phyloP scores from a whole-genome alignment of 2,329 filamentous ascomycete species.

The Thelonectria olida region DNA sequence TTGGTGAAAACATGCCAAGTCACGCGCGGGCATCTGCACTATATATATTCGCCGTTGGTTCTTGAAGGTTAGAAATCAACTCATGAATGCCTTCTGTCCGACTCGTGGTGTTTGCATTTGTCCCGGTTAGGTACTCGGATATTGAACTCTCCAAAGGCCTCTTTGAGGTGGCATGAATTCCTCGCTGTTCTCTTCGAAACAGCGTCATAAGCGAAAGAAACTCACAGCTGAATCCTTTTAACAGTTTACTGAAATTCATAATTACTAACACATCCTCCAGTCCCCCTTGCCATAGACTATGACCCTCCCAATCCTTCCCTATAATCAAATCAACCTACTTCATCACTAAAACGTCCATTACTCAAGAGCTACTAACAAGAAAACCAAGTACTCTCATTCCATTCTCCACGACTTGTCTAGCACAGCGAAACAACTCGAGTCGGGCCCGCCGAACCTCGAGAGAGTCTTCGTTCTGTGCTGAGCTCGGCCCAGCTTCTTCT shows the following conservation, averaged over 20 bases:
- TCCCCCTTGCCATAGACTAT: background rate
- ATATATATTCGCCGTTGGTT: too few relatives aligned
- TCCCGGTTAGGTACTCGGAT: too few relatives aligned
- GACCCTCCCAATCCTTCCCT: background rate
- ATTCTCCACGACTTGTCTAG: slow-evolving; percentile 20
- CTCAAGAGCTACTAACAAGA: slow-evolving; percentile 5
- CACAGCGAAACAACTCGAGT: slow-evolving; percentile 17
- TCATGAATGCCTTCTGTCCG: too few relatives aligned
- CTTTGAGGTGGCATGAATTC: too few relatives aligned
- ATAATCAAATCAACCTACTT: background rate
- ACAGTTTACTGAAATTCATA: background rate
- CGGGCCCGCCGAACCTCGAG: slow-evolving; percentile 2
- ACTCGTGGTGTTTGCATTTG: too few relatives aligned
- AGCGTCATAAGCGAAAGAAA: too few relatives aligned
- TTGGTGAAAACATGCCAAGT: too few relatives aligned
- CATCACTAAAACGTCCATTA: background rate
- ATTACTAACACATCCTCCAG: background rate
- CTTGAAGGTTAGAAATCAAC: too few relatives aligned
- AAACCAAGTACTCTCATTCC: slow-evolving; percentile 24
- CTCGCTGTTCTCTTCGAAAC: too few relatives aligned
- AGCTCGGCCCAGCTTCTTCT: background rate
- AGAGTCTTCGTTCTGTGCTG: background rate
- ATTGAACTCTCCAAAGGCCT: too few relatives aligned
- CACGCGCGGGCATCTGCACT: too few relatives aligned
- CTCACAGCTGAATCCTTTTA: too few relatives aligned